A percentile compares a stretch with the other conserved stretches of the same genome.
phyloP scores from a whole-genome alignment of 225 moss, liverwort and hornwort species.

The Rhytidiadelphus loreus region DNA sequence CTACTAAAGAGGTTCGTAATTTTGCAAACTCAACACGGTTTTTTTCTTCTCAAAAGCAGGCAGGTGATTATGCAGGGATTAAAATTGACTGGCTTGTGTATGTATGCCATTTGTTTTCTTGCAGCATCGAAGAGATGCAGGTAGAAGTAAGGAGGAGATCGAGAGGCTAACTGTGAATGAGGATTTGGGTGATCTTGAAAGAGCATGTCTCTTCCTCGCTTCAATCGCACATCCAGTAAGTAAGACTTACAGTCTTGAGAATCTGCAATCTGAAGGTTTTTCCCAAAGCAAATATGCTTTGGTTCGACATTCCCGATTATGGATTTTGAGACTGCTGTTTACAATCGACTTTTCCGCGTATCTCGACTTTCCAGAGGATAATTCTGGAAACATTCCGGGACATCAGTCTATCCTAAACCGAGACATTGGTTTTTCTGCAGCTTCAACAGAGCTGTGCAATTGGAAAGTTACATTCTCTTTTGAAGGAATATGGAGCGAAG shows the following conservation, averaged over 20 bases:
- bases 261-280: neutral
- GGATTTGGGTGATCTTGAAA: slow-evolving; percentile 76
- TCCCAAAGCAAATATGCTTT: neutral
- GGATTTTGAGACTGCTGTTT: neutral
- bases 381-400: neutral
- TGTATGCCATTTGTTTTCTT: neutral
- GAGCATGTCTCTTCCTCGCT: slow-evolving; percentile 75
- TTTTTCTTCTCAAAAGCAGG: neutral
- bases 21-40: neutral
- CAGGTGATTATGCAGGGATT: neutral
- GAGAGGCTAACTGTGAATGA: slow-evolving; percentile 83
- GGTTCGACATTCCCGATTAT: neutral
- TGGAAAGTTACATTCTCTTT: slow-evolving; percentile 46
- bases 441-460: slow-evolving; percentile 83
- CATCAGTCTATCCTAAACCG: neutral
- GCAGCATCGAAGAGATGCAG: slow-evolving; percentile 88
- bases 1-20: slow-evolving; percentile 27
- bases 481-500: slow-evolving; percentile 60
- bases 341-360: neutral
- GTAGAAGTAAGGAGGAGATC: slow-evolving; percentile 81
- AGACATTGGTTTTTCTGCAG: slow-evolving; percentile 21
- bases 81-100: neutral
- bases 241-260: neutral
- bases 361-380: neutral
- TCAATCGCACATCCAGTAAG: slow-evolving; percentile 67